Evolutionary conservation across 192 early-diverging fungal species (phyloP), one percentile per base, ranked within the genome.

Genomic region (Coemansia sp.): DNA sequence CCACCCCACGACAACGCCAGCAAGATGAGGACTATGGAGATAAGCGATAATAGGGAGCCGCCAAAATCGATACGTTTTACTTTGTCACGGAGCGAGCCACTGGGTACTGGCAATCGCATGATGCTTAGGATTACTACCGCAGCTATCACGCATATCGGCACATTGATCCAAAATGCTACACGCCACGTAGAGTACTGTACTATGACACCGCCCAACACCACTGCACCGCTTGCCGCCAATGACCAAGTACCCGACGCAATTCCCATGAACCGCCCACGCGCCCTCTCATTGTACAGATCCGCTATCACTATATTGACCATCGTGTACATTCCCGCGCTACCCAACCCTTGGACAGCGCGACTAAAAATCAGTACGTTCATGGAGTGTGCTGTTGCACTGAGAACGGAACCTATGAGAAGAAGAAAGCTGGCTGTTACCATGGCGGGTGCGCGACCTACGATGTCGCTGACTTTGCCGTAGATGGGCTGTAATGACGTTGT

Each of bases 381-480:
- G 15, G 60, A 70, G 12, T 69, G 59, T 0, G 86, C 68, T 1
- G 73, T 60, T 11, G 70, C 86, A 34, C 77, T 82, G n/a, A 86
- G 34, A 2, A 78, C 66, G 1, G 81, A 87, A 9, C 78, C 86
- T 39, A 74, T 32, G 2, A 84, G 62, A 59, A 87, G 84, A 11
- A 82, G 44, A 3, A 74, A 0, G 10, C 78, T 77, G 23, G 82
- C 77, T 53, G 72, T 45, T 4, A 84, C 62, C 8, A 85, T 63
- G 1, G 72, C 66, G 19, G 73, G 59, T 9, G 74, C 60, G 12
- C 82, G 78, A 0, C 86, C 86, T 67, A 90, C 78, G 31, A 95
- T 89, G 72, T 95, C 93, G 36, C 90, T 85, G 38, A 94, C 72
- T 62, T 89, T 90, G n/a, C 94, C 95, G 78, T 95, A 97, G 2